Evolutionary conservation across 441 rosid species (phyloP).

Genomic region (Syzygium malaccense): DNA sequence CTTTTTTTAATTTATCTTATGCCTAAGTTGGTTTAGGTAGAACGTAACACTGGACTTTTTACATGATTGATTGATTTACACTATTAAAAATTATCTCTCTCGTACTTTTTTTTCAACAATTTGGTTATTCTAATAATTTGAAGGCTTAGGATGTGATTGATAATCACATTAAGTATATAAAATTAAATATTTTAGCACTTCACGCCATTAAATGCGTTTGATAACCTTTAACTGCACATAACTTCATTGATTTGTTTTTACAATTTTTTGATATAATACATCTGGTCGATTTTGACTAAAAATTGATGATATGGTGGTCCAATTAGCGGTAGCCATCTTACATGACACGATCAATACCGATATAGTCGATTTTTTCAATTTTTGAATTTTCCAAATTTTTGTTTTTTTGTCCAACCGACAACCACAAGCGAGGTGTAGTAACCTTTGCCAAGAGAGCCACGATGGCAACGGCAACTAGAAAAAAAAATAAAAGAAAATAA

Average conservation of each 20-base stretch:
- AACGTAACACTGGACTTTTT: neutral
- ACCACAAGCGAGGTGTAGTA: too few relatives aligned
- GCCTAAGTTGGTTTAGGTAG: neutral
- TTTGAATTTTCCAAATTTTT: too few relatives aligned
- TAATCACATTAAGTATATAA: neutral
- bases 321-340: neutral
- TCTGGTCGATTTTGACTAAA: too few relatives aligned
- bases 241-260: neutral
- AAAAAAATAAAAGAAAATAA: too few relatives aligned
- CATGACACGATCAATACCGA: rapidly evolving
- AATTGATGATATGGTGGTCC: neutral
- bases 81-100: neutral
- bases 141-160: neutral
- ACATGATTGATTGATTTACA: neutral
- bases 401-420: rapidly evolving
- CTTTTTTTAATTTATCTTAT: neutral
- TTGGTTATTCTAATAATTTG: neutral
- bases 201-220: neutral
- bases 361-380: rapidly evolving
- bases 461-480: too few relatives aligned
- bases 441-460: too few relatives aligned
- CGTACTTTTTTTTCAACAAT: neutral
- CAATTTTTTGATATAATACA: too few relatives aligned
- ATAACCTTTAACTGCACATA: neutral
- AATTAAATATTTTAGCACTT: neutral